Conservation (phyloP, 345 rosid genomes). For the Aurinia saxatilis region DNA sequence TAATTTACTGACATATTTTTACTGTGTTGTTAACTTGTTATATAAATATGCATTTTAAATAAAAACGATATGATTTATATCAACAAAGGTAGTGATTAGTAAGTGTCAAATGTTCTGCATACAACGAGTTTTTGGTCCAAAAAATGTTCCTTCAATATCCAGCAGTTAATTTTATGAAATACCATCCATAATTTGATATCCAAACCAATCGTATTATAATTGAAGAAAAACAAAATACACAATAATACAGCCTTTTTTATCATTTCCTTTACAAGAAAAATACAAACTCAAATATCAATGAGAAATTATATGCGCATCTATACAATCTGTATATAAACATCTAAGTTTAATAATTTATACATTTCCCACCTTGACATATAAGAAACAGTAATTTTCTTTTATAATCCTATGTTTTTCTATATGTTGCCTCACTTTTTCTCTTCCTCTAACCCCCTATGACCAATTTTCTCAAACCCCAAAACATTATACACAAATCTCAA, state of each 20-base stretch:
- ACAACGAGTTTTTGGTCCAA: too few species aligned
- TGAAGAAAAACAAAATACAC: neutral
- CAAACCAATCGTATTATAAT: neutral
- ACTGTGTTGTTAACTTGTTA: too few species aligned
- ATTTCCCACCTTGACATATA: neutral
- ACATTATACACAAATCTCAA: conserved; percentile 29
- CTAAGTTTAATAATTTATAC: conserved; percentile 6
- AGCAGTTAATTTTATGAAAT: neutral
- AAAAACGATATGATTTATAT: too few species aligned
- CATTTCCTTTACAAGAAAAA: conserved; percentile 1
- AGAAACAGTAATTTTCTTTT: neutral
- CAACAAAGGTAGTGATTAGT: too few species aligned
- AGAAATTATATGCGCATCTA: conserved; percentile 16
- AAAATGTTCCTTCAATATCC: too few species aligned
- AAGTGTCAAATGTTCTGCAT: too few species aligned
- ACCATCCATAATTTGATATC: neutral
- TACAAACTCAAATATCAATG: conserved; percentile 8
- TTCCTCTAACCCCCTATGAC: conserved; percentile 20
- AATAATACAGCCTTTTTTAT: neutral
- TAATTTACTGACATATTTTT: too few species aligned
- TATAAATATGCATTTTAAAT: too few species aligned
- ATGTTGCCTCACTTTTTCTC: conserved; percentile 18
- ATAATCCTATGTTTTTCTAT: conserved; percentile 18
- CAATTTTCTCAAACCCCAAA: conserved; percentile 12
- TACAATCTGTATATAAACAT: conserved; percentile 5